A percentile compares a stretch with the other conserved stretches of the same genome.
Conservation (phyloP, 2,329 filamentous ascomycete species). For the Aspergillus japonicus region DNA sequence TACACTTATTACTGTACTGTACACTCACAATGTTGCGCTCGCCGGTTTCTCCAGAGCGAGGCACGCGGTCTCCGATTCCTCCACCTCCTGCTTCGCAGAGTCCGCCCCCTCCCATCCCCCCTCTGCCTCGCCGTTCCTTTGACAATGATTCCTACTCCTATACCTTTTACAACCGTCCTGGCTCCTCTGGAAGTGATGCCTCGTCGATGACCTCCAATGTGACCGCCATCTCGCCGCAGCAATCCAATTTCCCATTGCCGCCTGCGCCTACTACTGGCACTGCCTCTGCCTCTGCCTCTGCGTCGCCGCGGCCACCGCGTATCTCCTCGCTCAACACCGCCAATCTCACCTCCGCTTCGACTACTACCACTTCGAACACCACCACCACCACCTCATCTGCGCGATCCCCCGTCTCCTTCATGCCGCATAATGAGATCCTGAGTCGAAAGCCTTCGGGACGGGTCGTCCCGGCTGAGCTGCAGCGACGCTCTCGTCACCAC, state of each 20-base stretch:
- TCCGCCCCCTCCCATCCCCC: slow-evolving; percentile 17
- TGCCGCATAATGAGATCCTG: slow-evolving; percentile 38
- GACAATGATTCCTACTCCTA: slow-evolving; percentile 33
- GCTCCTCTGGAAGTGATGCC: slow-evolving; percentile 48
- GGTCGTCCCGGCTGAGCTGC: slow-evolving; percentile 36
- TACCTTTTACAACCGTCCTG: slow-evolving; percentile 31
- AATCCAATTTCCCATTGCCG: slow-evolving; percentile 31
- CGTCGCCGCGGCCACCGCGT: slow-evolving; percentile 28
- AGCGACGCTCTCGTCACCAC: slow-evolving; percentile 51
- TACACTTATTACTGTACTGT: too few relatives aligned
- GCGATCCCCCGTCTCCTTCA: slow-evolving; percentile 34
- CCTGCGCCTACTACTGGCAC: slow-evolving; percentile 9
- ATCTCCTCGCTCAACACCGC: slow-evolving; percentile 26
- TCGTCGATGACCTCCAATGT: slow-evolving; percentile 47
- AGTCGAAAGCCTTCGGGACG: slow-evolving; percentile 41
- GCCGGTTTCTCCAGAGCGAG: slow-evolving; percentile 23
- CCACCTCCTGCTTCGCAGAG: slow-evolving; percentile 22
- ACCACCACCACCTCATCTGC: slow-evolving; percentile 25
- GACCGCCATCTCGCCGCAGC: slow-evolving; percentile 43
- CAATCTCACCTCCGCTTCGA: slow-evolving; percentile 33
- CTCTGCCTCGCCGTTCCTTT: slow-evolving; percentile 25
- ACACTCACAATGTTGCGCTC: slow-evolving; percentile 22
- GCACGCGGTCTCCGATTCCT: slow-evolving; percentile 19
- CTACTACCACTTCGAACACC: slow-evolving; percentile 32
- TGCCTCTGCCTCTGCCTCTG: slow-evolving; percentile 17